A percentile compares a stretch with the other conserved stretches of the same genome.
These are phyloP conservation scores for Metschnikowia cubensis DNA, from an alignment of 805 yeast genomes.

Conservation along the genomic window DNA sequence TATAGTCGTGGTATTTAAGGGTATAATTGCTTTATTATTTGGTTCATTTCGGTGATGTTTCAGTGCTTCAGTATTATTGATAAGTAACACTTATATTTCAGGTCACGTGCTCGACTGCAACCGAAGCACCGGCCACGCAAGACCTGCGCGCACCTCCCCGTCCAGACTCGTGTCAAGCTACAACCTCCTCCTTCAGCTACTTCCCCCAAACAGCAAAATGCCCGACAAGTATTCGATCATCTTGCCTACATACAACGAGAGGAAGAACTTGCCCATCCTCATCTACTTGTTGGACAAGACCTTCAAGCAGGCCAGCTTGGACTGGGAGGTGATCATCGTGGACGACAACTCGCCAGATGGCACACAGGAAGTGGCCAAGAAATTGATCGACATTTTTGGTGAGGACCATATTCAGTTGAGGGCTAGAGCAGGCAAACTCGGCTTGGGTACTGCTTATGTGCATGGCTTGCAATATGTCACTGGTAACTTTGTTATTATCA, in stretches of 20 bases:
- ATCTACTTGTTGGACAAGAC: conserved; percentile 67
- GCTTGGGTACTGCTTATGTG: conserved; percentile 77
- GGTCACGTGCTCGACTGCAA: conserved; percentile 1
- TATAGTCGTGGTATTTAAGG: neutral
- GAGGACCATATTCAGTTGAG: conserved; percentile 56
- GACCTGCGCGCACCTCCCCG: neutral
- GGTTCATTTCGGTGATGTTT: too few species aligned
- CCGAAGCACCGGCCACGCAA: neutral
- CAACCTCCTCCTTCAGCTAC: neutral
- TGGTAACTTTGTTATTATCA: conserved; percentile 72
- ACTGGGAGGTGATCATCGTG: conserved; percentile 76
- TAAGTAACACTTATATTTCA: too few species aligned
- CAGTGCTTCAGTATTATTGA: too few species aligned
- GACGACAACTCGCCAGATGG: conserved; percentile 83
- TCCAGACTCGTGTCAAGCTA: neutral
- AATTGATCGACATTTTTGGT: conserved; percentile 56
- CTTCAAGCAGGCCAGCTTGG: conserved; percentile 50
- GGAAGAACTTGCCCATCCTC: conserved; percentile 59
- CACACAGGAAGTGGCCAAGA: conserved; percentile 67
- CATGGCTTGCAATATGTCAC: conserved; percentile 69
- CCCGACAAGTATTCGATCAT: conserved; percentile 64
- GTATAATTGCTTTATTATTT: too few species aligned
- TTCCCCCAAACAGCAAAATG: conserved; percentile 7
- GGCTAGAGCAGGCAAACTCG: conserved; percentile 74
- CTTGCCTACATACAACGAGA: conserved; percentile 75